Percentiles rank a stretch among this genome's conserved stretches.
phyloP scores from a whole-genome alignment of 1,139 yeast genomes.

The Cylindricascospora bacillispora region DNA sequence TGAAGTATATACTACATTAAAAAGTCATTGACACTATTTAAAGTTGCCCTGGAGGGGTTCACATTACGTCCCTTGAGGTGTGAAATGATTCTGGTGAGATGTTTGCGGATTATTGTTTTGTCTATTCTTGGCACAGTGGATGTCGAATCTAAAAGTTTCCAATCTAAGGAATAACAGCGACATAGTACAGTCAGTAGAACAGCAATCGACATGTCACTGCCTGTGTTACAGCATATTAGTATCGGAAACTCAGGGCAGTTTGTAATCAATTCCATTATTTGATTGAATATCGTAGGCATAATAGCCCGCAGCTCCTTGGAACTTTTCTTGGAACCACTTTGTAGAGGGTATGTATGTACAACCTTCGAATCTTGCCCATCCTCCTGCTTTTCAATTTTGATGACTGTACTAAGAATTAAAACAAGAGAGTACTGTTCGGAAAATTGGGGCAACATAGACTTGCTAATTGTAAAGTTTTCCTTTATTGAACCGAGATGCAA shows the following conservation, averaged over 20 bases:
- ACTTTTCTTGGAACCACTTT: slow-evolving; percentile 22
- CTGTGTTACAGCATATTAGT: slow-evolving; percentile 48
- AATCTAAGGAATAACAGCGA: slow-evolving; percentile 32
- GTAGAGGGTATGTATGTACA: slow-evolving; percentile 10
- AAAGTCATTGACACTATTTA: slow-evolving; percentile 49
- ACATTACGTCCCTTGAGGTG: slow-evolving; percentile 28
- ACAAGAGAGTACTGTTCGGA: slow-evolving; percentile 7
- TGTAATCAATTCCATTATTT: slow-evolving; percentile 1
- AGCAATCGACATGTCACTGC: slow-evolving; percentile 54
- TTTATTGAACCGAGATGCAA: slow-evolving; percentile 13
- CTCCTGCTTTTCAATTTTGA: too few species aligned
- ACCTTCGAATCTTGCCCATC: too few species aligned
- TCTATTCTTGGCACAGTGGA: slow-evolving; percentile 19
- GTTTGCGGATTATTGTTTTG: slow-evolving; percentile 45
- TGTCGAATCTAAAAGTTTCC: slow-evolving; percentile 21
- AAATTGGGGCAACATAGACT: slow-evolving; percentile 5
- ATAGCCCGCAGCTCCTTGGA: slow-evolving; percentile 15
- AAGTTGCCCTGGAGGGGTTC: slow-evolving; percentile 67
- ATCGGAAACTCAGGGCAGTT: slow-evolving; percentile 8
- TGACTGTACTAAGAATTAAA: slow-evolving; percentile 14
- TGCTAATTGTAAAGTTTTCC: slow-evolving; percentile 8
- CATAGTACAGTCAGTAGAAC: slow-evolving; percentile 42
- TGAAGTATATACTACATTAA: slow-evolving; percentile 29
- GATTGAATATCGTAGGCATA: slow-evolving; percentile 11
- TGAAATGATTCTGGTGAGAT: slow-evolving; percentile 39